Conservation (phyloP, 768 basidiomycete genomes). For the Sutorius australiensis region DNA sequence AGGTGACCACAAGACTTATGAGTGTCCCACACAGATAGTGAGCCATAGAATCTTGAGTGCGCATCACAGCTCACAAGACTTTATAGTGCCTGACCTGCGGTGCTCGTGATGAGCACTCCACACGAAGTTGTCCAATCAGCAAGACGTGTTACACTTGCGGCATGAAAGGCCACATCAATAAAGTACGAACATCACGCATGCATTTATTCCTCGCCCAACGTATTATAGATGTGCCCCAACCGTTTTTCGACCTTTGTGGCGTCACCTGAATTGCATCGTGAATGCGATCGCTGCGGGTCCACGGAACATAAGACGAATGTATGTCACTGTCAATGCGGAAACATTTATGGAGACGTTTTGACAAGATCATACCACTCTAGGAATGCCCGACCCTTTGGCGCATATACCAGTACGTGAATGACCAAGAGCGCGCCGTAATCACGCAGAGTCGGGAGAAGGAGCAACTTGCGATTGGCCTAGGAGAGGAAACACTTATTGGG, state of each 20-base stretch:
- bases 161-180: conserved; percentile 79
- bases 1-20: conserved; percentile 60
- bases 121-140: conserved; percentile 73
- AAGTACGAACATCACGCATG: conserved; percentile 33
- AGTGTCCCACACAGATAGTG: conserved; percentile 74
- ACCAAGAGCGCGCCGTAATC: conserved; percentile 45
- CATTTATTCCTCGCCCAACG: neutral
- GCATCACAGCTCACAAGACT: conserved; percentile 1
- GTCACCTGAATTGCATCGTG: conserved; percentile 32
- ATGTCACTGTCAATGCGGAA: conserved; percentile 18
- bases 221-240: conserved; percentile 66
- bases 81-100: conserved; percentile 77
- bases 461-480: conserved; percentile 52
- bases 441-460: conserved; percentile 49
- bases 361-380: conserved; percentile 34
- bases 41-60: conserved; percentile 23
- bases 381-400: conserved; percentile 85
- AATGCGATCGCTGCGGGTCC: conserved; percentile 71
- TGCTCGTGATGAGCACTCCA: conserved; percentile 72
- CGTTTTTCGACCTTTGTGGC: conserved; percentile 32
- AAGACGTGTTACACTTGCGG: conserved; percentile 79
- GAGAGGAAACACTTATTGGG: conserved; percentile 77
- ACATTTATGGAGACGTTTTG: neutral
- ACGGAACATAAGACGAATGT: conserved; percentile 62
- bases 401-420: conserved; percentile 66